Evolutionary conservation across 352 stramenopile genomes (phyloP), one percentile per base, ranked within the genome.

Genomic region (Phytophthora boehmeriae): DNA sequence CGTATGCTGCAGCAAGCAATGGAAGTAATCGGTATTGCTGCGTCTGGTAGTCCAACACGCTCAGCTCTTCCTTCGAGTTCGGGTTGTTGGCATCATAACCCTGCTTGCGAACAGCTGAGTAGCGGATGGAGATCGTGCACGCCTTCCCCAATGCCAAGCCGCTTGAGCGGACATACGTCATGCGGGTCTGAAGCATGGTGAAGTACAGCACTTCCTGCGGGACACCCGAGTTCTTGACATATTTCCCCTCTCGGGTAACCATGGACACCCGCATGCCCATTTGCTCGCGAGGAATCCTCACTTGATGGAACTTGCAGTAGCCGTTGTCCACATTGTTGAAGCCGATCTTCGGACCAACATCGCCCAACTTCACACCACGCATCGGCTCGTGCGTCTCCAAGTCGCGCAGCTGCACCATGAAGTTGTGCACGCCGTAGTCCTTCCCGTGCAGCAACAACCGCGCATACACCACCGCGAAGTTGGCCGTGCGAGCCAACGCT

Each of bases 11-110:
- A 11, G 95, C 95, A 30, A 99, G 64, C 36, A 97, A 70, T 27
- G 95, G 94, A 30, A 98, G 80, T 13, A 99, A 78, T 17, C 95
- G 90, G 73, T 98, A 96, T 70, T 98, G 95, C 71, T 99, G 95
- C 68, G 93, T 92, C 49, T 95, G 92, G 68, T 98, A 98, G 60
- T 98, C 93, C 38, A 99, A 71, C 58, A 99, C 88, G 63, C 96
- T 93, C 17, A 90, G 51, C 70, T 98, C 93, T 1, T 73, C 68
- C 22, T 71, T 83, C 0, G 68, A 56, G 1, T 77, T 66, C 44
- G 80, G 88, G 1, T 71, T 59, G 43, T 78, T 88, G 14, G 70
- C 76, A 45, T 90, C 68, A 41, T 82, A 84, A 0, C 96, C 96
- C 67, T 99, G 96, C 10, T 80, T 68, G 34, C 96, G 88, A 27